Evolutionary conservation across 768 basidiomycete species (phyloP), one percentile per base, ranked within the genome.

Genomic region (Boletus rubescentipes): DNA sequence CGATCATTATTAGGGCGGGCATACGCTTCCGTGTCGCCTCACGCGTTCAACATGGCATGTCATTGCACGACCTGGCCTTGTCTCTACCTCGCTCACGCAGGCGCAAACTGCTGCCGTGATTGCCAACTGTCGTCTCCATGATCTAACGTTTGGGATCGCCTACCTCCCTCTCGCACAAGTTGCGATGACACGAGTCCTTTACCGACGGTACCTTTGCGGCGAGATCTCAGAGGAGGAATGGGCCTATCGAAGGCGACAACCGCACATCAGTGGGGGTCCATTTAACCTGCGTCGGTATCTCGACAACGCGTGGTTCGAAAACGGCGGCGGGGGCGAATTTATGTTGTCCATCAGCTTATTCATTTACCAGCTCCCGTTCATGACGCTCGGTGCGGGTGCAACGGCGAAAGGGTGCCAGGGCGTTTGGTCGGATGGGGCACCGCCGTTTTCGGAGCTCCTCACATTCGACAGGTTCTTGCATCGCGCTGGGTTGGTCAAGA

Each of bases 161-260:
- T 75, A 73, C 36, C 73, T 79, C 2, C 70, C 79, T 3, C 70
- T 85, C 21, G 76, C 71, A 2, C 84, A 85, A 61, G 69, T 83
- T 10, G 82, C 78, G 0, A 66, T 80, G 48, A 72, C 82, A 6
- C 79, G 83, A 1, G 59, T 83, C 9, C 72, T 85, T 11, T 77
- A 78, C 42, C 71, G 75, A 26, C 73, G 70, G 34, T 80, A 77
- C 54, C 58, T 79, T 12, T 71, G 70, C 6, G 82, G 82, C 1
- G 71, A 79, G 15, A 79, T 85, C 41, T 63, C 67, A 7, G 63
- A 74, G 38, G 73, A 72, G 4, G 83, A 85, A 62, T 85, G 84
- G 84, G 72, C 72, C 20, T 75, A 74, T 43, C 67, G 83, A 21
- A 76, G 71, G 51, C 71, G 63, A 46, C 75, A 84, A 53, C 80